Evolutionary conservation across 176 grass and related monocot species (phyloP).

Genomic region (Zea luxurians): DNA sequence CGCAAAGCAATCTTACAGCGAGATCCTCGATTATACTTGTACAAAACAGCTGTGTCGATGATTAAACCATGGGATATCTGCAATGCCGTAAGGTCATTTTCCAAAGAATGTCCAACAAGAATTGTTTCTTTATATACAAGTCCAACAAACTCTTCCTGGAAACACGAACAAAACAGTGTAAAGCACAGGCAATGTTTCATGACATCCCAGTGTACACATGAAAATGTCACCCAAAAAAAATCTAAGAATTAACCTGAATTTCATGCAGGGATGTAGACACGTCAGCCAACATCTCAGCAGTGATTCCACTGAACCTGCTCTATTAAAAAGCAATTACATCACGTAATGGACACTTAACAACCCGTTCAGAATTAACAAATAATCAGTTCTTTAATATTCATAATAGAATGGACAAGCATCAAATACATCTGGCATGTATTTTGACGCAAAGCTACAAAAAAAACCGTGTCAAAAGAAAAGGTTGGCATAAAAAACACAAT

Average conservation of each 20-base stretch:
- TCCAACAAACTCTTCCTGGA: conserved; percentile 72
- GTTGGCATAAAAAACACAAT: conserved; percentile 9
- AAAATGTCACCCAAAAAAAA: conserved; percentile 8
- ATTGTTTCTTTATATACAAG: conserved; percentile 88
- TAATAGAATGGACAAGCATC: conserved; percentile 19
- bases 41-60: conserved; percentile 89
- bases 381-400: conserved; percentile 5
- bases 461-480: background rate
- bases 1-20: conserved; percentile 79
- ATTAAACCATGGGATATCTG: conserved; percentile 75
- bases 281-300: conserved; percentile 78
- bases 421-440: conserved; percentile 14
- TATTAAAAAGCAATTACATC: conserved; percentile 41
- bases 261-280: conserved; percentile 85
- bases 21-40: conserved; percentile 58
- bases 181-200: conserved; percentile 29
- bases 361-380: background rate
- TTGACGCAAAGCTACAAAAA: conserved; percentile 9
- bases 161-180: conserved; percentile 32
- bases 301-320: conserved; percentile 90
- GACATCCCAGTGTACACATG: background rate
- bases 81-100: conserved; percentile 88
- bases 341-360: background rate
- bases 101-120: conserved; percentile 95
- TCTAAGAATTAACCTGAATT: conserved; percentile 64